A percentile compares a stretch with the other conserved stretches of the same genome.
Conservation (phyloP, 768 basidiomycete genomes). For the Pulveroboletus frians region DNA sequence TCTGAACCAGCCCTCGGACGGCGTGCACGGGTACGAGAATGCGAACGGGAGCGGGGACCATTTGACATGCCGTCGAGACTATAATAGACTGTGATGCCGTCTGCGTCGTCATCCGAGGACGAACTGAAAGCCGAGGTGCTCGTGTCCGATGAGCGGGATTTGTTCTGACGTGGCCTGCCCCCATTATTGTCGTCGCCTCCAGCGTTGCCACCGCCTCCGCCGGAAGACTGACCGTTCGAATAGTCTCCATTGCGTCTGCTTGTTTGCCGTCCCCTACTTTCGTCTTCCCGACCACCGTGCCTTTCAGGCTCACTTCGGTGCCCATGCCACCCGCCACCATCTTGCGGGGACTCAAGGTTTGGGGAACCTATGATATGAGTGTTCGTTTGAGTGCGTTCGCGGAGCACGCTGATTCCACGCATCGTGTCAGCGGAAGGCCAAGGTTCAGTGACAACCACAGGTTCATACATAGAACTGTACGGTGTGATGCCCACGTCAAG, state of each 20-base stretch:
- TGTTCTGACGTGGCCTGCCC: constrained; percentile 31
- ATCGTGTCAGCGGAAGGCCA: constrained; percentile 40
- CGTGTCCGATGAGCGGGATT: constrained; percentile 31
- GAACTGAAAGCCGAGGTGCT: constrained; percentile 31
- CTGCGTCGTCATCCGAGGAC: constrained; percentile 44
- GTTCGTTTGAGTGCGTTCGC: background rate
- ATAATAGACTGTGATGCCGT: constrained; percentile 39
- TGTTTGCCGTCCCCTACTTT: constrained; percentile 6
- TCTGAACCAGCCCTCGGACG: constrained; percentile 37
- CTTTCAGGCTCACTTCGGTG: constrained; percentile 10
- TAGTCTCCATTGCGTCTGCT: constrained; percentile 11
- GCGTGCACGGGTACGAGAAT: constrained; percentile 21
- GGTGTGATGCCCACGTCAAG: constrained; percentile 15
- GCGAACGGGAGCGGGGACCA: constrained; percentile 16
- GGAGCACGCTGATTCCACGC: constrained; percentile 7
- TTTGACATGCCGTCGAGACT: constrained; percentile 36
- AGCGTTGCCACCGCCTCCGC: constrained; percentile 28
- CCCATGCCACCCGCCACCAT: constrained; percentile 19
- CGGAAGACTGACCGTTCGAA: constrained; percentile 17
- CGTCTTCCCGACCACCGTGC: constrained; percentile 13
- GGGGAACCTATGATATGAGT: background rate
- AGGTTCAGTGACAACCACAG: constrained; percentile 33
- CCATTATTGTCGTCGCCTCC: constrained; percentile 36
- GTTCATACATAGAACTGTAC: constrained; percentile 18
- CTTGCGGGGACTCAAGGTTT: constrained; percentile 9